Percentiles rank a stretch among this genome's conserved stretches.
phyloP scores from a whole-genome alignment of 345 rosid species.

The Acer saccharum region DNA sequence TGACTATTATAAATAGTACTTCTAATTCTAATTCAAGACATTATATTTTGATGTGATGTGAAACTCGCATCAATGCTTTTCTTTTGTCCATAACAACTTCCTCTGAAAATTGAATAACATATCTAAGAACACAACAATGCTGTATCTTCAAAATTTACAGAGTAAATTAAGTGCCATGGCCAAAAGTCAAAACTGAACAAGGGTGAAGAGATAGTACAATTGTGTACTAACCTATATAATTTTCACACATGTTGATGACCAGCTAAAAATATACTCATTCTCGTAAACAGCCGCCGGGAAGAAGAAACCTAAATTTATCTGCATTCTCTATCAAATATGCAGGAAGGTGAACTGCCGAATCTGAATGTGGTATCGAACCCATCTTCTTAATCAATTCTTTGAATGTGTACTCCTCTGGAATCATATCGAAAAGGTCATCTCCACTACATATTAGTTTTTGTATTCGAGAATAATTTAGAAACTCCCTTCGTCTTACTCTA shows the following conservation, averaged over 20 bases:
- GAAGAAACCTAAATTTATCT: conserved; percentile 72
- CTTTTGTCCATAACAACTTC: too few species aligned
- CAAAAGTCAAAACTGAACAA: not conserved
- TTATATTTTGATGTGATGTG: too few species aligned
- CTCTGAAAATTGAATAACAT: too few species aligned
- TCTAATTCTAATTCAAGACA: too few species aligned
- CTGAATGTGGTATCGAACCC: conserved; percentile 68
- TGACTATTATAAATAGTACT: too few species aligned
- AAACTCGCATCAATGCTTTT: too few species aligned
- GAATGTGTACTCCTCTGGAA: conserved; percentile 85
- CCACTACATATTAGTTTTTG: conserved; percentile 72
- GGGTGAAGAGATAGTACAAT: not conserved
- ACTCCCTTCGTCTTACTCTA: conserved; percentile 56
- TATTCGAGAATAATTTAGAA: conserved; percentile 55
- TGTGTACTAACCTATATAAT: not conserved
- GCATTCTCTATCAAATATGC: conserved; percentile 83
- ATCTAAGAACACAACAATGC: not conserved
- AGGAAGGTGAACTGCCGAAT: conserved; percentile 94
- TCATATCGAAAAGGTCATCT: conserved; percentile 81
- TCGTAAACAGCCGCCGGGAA: conserved; percentile 88
- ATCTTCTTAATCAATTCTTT: conserved; percentile 79
- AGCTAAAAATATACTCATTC: conserved; percentile 10
- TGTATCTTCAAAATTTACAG: not conserved
- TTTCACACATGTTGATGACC: not conserved
- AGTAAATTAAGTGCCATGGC: too few species aligned